A percentile compares a stretch with the other conserved stretches of the same genome.
These are phyloP conservation scores for Novymonas esmeraldas DNA, from an alignment of 208 protist genomes.

Conservation along the genomic window DNA sequence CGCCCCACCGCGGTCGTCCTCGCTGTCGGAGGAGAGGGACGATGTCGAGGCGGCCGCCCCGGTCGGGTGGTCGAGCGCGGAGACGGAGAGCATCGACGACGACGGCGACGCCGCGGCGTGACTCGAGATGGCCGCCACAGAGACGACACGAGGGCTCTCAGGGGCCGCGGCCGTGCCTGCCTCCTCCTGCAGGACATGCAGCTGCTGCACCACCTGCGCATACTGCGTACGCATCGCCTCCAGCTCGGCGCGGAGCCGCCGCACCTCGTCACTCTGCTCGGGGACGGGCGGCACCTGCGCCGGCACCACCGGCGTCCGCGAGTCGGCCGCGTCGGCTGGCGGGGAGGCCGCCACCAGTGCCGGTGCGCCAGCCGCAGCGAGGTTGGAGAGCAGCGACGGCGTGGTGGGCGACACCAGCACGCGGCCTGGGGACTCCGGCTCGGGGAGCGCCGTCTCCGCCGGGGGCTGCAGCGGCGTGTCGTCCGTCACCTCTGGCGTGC, in stretches of 20 bases:
- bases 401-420: not conserved
- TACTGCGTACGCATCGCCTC: slow-evolving; percentile 24
- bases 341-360: not conserved
- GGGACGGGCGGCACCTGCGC: not conserved
- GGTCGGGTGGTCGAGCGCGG: too few relatives aligned
- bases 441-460: too few relatives aligned
- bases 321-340: not conserved
- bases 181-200: slow-evolving; percentile 15
- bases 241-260: slow-evolving; percentile 25
- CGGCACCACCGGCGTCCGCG: too few relatives aligned
- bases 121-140: not conserved
- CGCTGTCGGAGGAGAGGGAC: not conserved
- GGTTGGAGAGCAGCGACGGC: not conserved
- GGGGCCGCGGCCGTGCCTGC: not conserved
- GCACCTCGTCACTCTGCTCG: slow-evolving; percentile 10
- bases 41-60: not conserved
- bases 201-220: slow-evolving; percentile 14
- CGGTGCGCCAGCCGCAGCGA: too few relatives aligned
- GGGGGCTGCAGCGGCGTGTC: too few relatives aligned
- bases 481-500: too few relatives aligned
- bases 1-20: not conserved
- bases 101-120: not conserved
- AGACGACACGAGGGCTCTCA: not conserved
- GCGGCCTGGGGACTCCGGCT: not conserved
- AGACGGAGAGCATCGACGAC: not conserved